Conservation (phyloP, 495 filamentous ascomycete species). For the Bryoglossum gracile region DNA sequence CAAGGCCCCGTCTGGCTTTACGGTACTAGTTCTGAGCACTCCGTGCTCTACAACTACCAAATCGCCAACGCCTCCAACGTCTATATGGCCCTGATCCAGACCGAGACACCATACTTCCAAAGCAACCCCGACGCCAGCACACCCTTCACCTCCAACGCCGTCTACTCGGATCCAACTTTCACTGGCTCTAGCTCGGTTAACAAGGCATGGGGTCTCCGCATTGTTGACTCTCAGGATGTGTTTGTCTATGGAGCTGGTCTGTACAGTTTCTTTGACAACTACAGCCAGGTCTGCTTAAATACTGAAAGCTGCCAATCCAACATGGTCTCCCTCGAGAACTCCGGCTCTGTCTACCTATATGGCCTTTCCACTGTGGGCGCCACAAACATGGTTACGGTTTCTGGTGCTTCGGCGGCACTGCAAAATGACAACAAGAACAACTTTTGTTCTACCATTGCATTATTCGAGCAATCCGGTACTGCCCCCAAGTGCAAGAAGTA, state of each 20-base stretch:
- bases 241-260: conserved; percentile 72
- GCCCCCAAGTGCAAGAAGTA: too few species aligned
- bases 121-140: conserved; percentile 68
- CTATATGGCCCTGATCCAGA: conserved; percentile 81
- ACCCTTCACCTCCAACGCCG: conserved; percentile 55
- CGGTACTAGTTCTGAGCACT: conserved; percentile 82
- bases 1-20: conserved; percentile 61
- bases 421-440: conserved; percentile 61
- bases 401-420: conserved; percentile 46
- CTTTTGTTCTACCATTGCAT: conserved; percentile 69
- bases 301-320: conserved; percentile 75
- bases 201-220: conserved; percentile 80
- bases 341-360: conserved; percentile 59
- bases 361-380: conserved; percentile 82
- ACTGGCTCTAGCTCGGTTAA: conserved; percentile 50
- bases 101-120: conserved; percentile 91
- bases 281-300: conserved; percentile 67
- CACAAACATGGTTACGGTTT: conserved; percentile 73
- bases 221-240: conserved; percentile 59
- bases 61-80: conserved; percentile 71
- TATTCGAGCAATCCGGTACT: conserved; percentile 37
- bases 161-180: conserved; percentile 73
- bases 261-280: conserved; percentile 87
- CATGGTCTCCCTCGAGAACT: conserved; percentile 77
- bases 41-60: conserved; percentile 79